These are phyloP conservation scores for Vararia minispora DNA, from an alignment of 768 basidiomycete genomes.

Conservation along the genomic window DNA sequence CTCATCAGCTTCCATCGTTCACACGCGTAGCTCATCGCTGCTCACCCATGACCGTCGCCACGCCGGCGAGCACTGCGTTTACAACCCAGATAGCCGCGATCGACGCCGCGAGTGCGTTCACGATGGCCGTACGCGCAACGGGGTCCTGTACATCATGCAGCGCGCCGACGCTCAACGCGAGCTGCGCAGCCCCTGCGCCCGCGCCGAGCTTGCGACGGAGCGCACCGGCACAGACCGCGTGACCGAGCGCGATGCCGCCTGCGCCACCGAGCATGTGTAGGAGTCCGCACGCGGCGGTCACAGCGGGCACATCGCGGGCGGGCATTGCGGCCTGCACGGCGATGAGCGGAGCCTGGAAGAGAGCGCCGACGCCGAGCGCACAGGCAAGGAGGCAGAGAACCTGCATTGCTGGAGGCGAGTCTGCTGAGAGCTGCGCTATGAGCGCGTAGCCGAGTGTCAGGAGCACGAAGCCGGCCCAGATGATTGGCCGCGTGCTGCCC, in stretches of 20 bases:
- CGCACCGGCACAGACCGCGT: slow-evolving; percentile 15
- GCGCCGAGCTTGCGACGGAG: neutral
- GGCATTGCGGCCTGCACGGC: slow-evolving; percentile 36
- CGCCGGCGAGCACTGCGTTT: slow-evolving; percentile 44
- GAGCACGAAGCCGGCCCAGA: slow-evolving; percentile 19
- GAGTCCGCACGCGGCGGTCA: slow-evolving; percentile 26
- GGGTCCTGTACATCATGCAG: slow-evolving; percentile 30
- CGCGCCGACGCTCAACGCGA: slow-evolving; percentile 6
- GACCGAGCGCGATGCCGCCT: slow-evolving; percentile 17
- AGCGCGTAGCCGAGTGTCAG: slow-evolving; percentile 26
- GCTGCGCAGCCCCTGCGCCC: slow-evolving; percentile 2
- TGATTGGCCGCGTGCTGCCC: slow-evolving; percentile 21
- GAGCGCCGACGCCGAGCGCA: slow-evolving; percentile 23
- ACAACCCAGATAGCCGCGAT: slow-evolving; percentile 58
- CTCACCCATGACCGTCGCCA: slow-evolving; percentile 40
- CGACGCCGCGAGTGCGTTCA: slow-evolving; percentile 52
- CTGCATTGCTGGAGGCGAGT: slow-evolving; percentile 20
- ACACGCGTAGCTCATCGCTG: too few relatives aligned
- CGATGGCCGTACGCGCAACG: slow-evolving; percentile 32
- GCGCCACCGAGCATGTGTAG: slow-evolving; percentile 21
- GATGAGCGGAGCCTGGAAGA: slow-evolving; percentile 28
- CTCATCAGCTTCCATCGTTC: too few relatives aligned
- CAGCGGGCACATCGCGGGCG: slow-evolving; percentile 30
- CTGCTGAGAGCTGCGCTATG: slow-evolving; percentile 25
- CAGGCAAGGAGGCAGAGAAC: slow-evolving; percentile 23